Evolutionary conservation across 148 eudicot species (phyloP), one percentile per base, ranked within the genome.

Genomic region (Amaranthus cruentus): DNA sequence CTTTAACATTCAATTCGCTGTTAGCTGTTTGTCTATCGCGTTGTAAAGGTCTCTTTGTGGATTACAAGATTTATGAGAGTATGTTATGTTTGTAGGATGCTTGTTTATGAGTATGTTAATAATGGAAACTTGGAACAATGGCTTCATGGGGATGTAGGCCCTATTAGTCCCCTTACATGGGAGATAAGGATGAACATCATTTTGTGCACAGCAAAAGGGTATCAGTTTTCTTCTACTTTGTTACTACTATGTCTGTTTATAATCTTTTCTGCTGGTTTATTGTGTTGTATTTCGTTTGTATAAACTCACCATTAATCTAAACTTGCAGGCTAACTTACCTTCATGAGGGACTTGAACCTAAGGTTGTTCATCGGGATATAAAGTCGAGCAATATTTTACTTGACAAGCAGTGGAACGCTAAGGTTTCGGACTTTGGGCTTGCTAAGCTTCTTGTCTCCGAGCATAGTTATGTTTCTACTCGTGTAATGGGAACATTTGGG

Each of bases 401-500:
- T n/a, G 91, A 90, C 77, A 85, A 83, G 78, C 87, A 82, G 43
- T 90, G 91, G 96, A 82, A 86, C 62, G 62, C 91, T 6, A 88
- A 90, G 78, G 89, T 90, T 64, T 86, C 91, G 1, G 96, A 90
- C 76, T 90, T 90, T 83, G 96, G 96, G 12, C 84, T 88, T 47
- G 91, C 96, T 6, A 90, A 88, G 75, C 91, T 88, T 69, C 81
- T 90, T 75, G 91, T 88, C 15, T 79, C 95, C 0, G 91, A 86
- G 13, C 73, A 79, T 68, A 86, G 87, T 58, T 85, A 88, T 67
- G 85, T 85, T 21, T 83, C 88, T 9, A 90, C 95, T 68, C 91
- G 91, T 58, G 96, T 90, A 57, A 90, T 88, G 91, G 96, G 96
- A 72, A 90, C 91, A 46, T 88, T 88, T 68, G 91, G 96, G 96